phyloP scores from a whole-genome alignment of 768 basidiomycete genomes.

The Sarcomyxa edulis region DNA sequence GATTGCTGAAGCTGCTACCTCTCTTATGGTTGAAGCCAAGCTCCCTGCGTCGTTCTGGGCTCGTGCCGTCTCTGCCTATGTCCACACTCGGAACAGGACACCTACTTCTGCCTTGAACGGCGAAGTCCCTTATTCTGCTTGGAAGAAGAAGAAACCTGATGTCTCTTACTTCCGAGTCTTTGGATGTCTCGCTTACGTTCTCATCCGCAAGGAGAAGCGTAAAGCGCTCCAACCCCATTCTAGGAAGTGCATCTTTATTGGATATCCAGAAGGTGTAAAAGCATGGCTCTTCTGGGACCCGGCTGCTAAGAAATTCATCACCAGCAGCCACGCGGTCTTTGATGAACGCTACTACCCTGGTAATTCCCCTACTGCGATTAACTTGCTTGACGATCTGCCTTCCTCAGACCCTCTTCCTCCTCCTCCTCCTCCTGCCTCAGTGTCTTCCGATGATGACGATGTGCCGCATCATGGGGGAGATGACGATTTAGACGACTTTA shows the following conservation, averaged over 20 bases:
- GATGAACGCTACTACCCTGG: slow-evolving; percentile 26
- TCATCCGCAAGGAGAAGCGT: slow-evolving; percentile 27
- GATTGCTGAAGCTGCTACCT: slow-evolving; percentile 22
- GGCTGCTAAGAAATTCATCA: slow-evolving; percentile 17
- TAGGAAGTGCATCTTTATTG: slow-evolving; percentile 30
- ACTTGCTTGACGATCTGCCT: no score
- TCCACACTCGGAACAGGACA: slow-evolving; percentile 16
- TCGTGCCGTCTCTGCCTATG: slow-evolving; percentile 13
- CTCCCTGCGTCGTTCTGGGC: slow-evolving; percentile 17
- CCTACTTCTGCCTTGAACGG: slow-evolving; percentile 10
- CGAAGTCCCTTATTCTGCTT: slow-evolving; percentile 11
- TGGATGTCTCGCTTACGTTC: slow-evolving; percentile 33
- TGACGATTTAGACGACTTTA: slow-evolving; percentile 12
- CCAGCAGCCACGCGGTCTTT: slow-evolving; percentile 22
- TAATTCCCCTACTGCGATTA: slow-evolving; percentile 3
- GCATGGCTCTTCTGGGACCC: slow-evolving; percentile 31
- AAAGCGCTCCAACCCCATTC: slow-evolving; percentile 20
- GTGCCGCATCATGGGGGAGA: slow-evolving; percentile 19
- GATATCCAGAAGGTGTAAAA: slow-evolving; percentile 25
- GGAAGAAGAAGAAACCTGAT: slow-evolving; percentile 14
- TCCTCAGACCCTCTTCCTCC: slow-evolving; percentile 9
- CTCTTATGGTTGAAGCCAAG: slow-evolving; percentile 21
- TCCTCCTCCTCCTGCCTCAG: not conserved
- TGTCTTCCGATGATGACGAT: no score
- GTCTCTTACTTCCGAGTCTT: slow-evolving; percentile 27